phyloP scores from a whole-genome alignment of 441 rosid species.

The Aleurites moluccanus region DNA sequence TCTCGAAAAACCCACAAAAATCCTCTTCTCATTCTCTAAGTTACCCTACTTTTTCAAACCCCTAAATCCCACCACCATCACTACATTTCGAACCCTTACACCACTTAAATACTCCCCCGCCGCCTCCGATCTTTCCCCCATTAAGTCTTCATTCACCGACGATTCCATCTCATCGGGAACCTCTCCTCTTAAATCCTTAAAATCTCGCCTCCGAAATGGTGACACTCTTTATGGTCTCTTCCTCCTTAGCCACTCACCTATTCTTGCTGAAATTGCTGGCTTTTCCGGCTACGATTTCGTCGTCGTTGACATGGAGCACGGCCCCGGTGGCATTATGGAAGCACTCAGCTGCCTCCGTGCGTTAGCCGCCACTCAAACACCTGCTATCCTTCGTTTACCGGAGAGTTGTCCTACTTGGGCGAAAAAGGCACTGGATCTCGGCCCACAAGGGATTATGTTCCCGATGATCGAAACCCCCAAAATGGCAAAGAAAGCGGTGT shows the following conservation, averaged over 20 bases:
- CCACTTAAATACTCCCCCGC: constrained; percentile 36
- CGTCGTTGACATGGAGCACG: constrained; percentile 96
- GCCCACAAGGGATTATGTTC: constrained; percentile 92
- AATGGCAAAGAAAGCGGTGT: constrained; percentile 69
- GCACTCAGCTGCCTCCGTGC: constrained; percentile 68
- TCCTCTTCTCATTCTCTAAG: constrained; percentile 22
- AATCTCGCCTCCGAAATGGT: constrained; percentile 69
- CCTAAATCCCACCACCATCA: not conserved
- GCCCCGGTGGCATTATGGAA: constrained; percentile 75
- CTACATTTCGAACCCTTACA: constrained; percentile 30
- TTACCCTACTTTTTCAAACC: constrained; percentile 18
- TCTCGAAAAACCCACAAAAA: constrained; percentile 8
- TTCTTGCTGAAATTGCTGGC: constrained; percentile 81
- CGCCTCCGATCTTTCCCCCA: constrained; percentile 29
- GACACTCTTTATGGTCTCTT: constrained; percentile 83
- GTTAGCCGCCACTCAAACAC: constrained; percentile 52
- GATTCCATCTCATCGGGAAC: constrained; percentile 17
- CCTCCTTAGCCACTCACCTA: constrained; percentile 83
- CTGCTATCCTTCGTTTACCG: constrained; percentile 76
- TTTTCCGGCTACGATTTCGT: constrained; percentile 84
- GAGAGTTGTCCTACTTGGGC: constrained; percentile 72
- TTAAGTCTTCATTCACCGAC: constrained; percentile 22
- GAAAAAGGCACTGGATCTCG: constrained; percentile 85
- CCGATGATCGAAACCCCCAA: constrained; percentile 78
- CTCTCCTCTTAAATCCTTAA: constrained; percentile 38